Percentiles rank a stretch among this genome's conserved stretches.
Conservation (phyloP, 164 flowering plant genomes). For the Vitis rotundifolia region DNA sequence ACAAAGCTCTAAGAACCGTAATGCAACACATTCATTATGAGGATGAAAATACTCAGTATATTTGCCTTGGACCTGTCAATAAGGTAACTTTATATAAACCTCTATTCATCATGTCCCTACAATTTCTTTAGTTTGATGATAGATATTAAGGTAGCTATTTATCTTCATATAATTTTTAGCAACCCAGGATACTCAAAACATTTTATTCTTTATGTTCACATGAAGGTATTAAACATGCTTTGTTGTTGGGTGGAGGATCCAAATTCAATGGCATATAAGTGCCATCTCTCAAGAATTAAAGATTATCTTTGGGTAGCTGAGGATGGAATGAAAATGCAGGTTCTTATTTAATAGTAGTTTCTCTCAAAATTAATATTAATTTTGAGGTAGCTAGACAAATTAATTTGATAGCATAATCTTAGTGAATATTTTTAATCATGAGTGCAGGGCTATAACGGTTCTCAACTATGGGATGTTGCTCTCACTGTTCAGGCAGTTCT, state of each 20-base stretch:
- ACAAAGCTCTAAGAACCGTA: conserved; percentile 30
- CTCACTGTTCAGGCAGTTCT: conserved; percentile 37
- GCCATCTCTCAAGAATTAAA: conserved; percentile 39
- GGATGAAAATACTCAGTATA: conserved; percentile 31
- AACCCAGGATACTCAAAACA: background rate
- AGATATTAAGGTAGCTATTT: too few relatives aligned
- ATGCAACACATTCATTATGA: conserved; percentile 46
- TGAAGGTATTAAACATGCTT: conserved; percentile 44
- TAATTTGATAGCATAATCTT: too few relatives aligned
- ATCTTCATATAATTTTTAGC: too few relatives aligned
- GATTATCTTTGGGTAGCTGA: conserved; percentile 59
- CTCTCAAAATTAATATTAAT: too few relatives aligned
- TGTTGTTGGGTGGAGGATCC: conserved; percentile 54
- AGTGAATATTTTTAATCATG: too few relatives aligned
- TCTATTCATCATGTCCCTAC: background rate
- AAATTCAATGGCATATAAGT: conserved; percentile 35
- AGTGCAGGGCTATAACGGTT: conserved; percentile 33
- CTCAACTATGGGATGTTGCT: conserved; percentile 42
- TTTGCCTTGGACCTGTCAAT: conserved; percentile 33
- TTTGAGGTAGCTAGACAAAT: too few relatives aligned
- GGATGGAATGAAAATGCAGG: conserved; percentile 64
- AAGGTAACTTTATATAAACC: conserved; percentile 22
- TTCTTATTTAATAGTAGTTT: background rate
- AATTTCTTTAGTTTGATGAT: too few relatives aligned
- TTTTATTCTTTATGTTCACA: background rate